Evolutionary conservation across 2,329 filamentous ascomycete species (phyloP).

Genomic region (Chaetomium globosum): DNA sequence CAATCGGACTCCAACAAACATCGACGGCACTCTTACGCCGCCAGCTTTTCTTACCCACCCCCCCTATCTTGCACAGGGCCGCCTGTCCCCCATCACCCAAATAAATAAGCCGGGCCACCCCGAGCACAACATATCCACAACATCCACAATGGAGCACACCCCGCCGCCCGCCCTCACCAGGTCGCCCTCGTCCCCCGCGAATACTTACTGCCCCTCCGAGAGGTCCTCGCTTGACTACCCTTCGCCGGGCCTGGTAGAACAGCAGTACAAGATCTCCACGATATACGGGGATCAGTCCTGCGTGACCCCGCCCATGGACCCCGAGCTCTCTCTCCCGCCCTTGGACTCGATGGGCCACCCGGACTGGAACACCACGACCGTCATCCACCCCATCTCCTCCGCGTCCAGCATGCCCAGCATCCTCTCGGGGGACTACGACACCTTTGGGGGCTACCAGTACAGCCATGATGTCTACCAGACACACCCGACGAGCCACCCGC

Average conservation of each 20-base stretch:
- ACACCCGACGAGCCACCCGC: constrained; percentile 34
- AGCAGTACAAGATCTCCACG: constrained; percentile 49
- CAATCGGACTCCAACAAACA: constrained; percentile 37
- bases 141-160: constrained; percentile 51
- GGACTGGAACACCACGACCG: constrained; percentile 48
- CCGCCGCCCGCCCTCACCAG: constrained; percentile 52
- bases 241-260: constrained; percentile 49
- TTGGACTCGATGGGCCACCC: constrained; percentile 48
- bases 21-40: constrained; percentile 21
- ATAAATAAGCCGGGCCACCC: constrained; percentile 28
- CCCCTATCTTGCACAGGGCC: constrained; percentile 30
- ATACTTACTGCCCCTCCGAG: constrained; percentile 50
- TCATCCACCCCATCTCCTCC: constrained; percentile 47
- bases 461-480: constrained; percentile 52
- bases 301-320: constrained; percentile 44
- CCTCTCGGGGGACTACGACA: constrained; percentile 55
- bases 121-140: constrained; percentile 16
- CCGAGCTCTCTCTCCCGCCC: constrained; percentile 44
- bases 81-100: constrained; percentile 26
- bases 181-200: constrained; percentile 49
- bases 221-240: constrained; percentile 50
- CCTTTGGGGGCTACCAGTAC: constrained; percentile 55
- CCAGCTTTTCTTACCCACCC: constrained; percentile 27
- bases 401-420: constrained; percentile 50
- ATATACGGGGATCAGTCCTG: constrained; percentile 48